Evolutionary conservation across 2,329 filamentous ascomycete species (phyloP).

Genomic region (Gaeumannomyces tritici): DNA sequence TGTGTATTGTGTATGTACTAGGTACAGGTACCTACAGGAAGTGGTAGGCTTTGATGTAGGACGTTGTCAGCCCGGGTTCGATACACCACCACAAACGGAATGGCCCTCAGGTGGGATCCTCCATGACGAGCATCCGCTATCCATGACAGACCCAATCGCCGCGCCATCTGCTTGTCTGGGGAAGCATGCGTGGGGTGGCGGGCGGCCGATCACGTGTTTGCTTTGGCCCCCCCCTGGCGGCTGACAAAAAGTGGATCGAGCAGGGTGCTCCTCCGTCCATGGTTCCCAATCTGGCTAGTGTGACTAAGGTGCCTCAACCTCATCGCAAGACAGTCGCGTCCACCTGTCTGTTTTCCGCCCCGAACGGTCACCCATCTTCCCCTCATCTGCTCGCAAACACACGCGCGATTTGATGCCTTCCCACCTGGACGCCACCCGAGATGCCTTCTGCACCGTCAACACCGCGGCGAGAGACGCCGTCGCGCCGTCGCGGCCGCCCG

Average conservation of each 20-base stretch:
- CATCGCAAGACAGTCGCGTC: slow-evolving; percentile 3
- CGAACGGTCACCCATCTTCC: not conserved
- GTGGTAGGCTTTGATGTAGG: no score
- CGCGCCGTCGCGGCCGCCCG: slow-evolving; percentile 37
- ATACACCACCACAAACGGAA: not conserved
- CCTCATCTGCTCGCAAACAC: not conserved
- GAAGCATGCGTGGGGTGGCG: not conserved
- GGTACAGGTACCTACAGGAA: no score
- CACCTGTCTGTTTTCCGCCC: slow-evolving; percentile 1
- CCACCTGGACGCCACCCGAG: not conserved
- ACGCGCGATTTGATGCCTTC: slow-evolving; percentile 2
- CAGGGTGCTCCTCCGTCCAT: not conserved
- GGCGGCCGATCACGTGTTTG: not conserved
- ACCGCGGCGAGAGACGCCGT: slow-evolving; percentile 18
- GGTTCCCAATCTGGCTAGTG: not conserved
- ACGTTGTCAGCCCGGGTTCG: not conserved
- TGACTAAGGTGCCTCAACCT: slow-evolving; percentile 3
- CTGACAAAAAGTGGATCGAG: not conserved
- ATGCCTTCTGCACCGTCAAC: not conserved
- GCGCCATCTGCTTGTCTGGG: not conserved
- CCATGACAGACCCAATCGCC: not conserved
- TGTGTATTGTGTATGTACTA: no score
- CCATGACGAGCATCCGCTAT: not conserved
- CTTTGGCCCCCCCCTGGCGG: not conserved
- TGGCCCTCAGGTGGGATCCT: not conserved